A percentile compares a stretch with the other conserved stretches of the same genome.
Conservation (phyloP, 768 basidiomycete genomes). For the Russula olivacea region DNA sequence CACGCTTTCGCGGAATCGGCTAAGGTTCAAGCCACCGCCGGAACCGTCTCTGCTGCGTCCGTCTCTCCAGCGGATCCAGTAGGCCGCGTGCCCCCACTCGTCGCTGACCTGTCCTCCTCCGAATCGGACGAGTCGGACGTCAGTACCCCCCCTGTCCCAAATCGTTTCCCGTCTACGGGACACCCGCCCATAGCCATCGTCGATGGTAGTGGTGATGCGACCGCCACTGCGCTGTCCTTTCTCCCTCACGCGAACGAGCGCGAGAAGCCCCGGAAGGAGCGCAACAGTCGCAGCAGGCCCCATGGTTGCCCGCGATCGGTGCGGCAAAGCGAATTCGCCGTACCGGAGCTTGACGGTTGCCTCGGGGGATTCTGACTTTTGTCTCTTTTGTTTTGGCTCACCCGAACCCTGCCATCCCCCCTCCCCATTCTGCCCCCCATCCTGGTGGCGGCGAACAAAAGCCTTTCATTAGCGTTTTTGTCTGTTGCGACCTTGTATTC, state of each 20-base stretch:
- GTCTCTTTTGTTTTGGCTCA: not conserved
- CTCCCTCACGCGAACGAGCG: constrained; percentile 20
- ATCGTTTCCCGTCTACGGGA: constrained; percentile 13
- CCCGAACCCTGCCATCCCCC: not conserved
- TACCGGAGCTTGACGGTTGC: constrained; percentile 26
- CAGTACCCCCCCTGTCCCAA: constrained; percentile 16
- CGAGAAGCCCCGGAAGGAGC: constrained; percentile 13
- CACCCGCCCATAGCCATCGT: constrained; percentile 19
- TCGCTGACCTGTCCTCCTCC: constrained; percentile 27
- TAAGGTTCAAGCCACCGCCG: not conserved
- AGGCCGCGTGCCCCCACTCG: constrained; percentile 13
- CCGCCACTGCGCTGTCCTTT: constrained; percentile 5
- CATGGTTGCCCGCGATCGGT: not conserved
- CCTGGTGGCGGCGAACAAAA: not conserved
- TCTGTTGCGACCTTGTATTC: not conserved
- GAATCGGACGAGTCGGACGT: constrained; percentile 30
- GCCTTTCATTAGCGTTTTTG: not conserved
- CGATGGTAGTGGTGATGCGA: not conserved
- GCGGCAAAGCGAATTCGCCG: constrained; percentile 21
- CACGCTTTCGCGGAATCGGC: constrained; percentile 3
- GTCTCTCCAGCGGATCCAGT: not conserved
- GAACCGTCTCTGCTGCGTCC: not conserved
- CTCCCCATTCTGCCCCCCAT: not conserved
- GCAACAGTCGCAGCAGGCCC: constrained; percentile 7
- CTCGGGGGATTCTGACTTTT: constrained; percentile 28